phyloP scores from a whole-genome alignment of 2,329 filamentous ascomycete genomes.

The Fusarium sp. region DNA sequence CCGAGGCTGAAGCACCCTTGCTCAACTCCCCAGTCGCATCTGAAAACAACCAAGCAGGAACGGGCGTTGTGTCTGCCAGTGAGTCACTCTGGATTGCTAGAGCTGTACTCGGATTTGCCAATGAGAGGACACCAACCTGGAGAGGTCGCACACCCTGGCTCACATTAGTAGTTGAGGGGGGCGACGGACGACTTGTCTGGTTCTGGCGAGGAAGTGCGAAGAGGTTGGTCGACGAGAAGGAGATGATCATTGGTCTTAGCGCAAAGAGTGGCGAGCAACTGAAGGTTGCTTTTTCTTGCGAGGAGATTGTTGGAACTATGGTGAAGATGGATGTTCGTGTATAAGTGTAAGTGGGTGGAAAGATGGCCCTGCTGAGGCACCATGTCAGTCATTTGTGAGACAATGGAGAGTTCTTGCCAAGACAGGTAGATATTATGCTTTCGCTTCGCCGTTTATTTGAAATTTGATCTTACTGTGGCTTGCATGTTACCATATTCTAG shows the following conservation, averaged over 20 bases:
- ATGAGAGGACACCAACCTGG: constrained; percentile 71
- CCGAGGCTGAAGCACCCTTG: background rate
- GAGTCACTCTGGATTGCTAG: constrained; percentile 60
- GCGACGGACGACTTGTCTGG: constrained; percentile 66
- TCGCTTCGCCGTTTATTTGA: background rate
- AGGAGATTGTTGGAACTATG: constrained; percentile 78
- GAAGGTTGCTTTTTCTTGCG: constrained; percentile 81
- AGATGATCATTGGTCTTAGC: constrained; percentile 65
- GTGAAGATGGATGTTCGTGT: constrained; percentile 46
- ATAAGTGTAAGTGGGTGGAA: background rate
- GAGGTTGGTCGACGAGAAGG: constrained; percentile 70
- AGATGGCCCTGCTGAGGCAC: background rate
- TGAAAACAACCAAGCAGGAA: background rate
- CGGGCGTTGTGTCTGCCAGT: background rate
- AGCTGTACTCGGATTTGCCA: constrained; percentile 76
- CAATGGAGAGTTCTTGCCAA: background rate
- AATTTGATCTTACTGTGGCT: background rate
- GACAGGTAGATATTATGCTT: no score
- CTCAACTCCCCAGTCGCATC: background rate
- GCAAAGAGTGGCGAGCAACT: constrained; percentile 65
- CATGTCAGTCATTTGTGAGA: background rate
- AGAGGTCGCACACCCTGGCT: constrained; percentile 72
- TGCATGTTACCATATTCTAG: background rate
- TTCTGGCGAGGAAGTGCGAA: constrained; percentile 73
- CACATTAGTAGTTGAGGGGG: constrained; percentile 77